Evolutionary conservation across 768 basidiomycete genomes (phyloP).

Genomic region (Tylopilus cervinicoccineus): DNA sequence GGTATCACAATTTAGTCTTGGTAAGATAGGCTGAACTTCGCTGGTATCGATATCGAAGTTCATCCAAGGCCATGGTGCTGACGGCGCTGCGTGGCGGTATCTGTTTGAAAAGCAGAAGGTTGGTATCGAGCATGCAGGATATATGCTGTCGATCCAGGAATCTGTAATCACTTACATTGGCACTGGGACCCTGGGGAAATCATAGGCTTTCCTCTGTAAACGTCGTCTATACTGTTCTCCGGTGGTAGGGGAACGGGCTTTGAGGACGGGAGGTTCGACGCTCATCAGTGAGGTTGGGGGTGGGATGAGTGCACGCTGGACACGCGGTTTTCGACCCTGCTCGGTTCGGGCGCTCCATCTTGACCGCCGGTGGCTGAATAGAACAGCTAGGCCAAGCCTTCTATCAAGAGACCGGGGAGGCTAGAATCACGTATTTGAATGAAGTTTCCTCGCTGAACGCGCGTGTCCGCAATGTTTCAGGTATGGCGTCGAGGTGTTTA

Average conservation of each 20-base stretch:
- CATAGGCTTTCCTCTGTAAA: not conserved
- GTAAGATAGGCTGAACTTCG: not conserved
- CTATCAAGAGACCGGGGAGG: not conserved
- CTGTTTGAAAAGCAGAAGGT: slow-evolving; percentile 4
- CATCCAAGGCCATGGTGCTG: slow-evolving; percentile 40
- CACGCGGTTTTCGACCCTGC: not conserved
- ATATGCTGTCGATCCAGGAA: not conserved
- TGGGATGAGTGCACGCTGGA: not conserved
- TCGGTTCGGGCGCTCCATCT: not conserved
- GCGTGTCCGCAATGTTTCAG: too few relatives aligned
- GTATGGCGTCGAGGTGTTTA: too few relatives aligned
- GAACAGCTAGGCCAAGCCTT: not conserved
- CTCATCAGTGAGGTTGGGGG: slow-evolving; percentile 5
- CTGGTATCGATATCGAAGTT: slow-evolving; percentile 21
- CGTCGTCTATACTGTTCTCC: not conserved
- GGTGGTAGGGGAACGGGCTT: not conserved
- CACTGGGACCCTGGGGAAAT: slow-evolving; percentile 14
- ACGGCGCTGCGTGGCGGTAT: slow-evolving; percentile 35
- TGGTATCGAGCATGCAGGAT: not conserved
- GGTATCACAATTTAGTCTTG: not conserved
- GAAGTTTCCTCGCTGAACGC: not conserved
- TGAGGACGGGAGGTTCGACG: not conserved
- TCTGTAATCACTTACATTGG: slow-evolving; percentile 17
- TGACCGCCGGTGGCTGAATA: not conserved
- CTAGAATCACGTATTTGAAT: not conserved